Base-by-base conservation (phyloP, 306 rosid species). In the Canavalia gladiata region DNA sequence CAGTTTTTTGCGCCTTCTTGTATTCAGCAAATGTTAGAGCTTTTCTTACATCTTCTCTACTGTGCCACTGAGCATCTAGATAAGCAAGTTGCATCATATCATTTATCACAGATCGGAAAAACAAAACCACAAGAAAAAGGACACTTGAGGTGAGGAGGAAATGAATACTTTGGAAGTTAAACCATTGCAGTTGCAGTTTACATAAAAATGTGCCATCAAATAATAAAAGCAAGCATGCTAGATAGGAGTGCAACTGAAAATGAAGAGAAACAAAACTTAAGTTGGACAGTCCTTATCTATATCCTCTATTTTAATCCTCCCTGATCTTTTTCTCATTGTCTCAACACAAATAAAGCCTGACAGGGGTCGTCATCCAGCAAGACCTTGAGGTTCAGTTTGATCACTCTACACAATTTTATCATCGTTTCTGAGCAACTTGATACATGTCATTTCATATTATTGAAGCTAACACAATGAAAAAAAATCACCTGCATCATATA, bases 41-140 rank as follows among this genome's bases (percentile, higher is more conserved):
- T 84, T 81, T 88, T 74, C 89, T 91, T 52, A 93, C 94, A 54
- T 94, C 97, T 83, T 95, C 98, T 87, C 96, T 89, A 49, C 86
- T 89, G 82, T 89, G 91, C 99, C 92, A 91, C 75, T 78, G 83
- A 42, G 95, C 95, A 74, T 91, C 95, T 89, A 57, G 0, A 39
- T 68, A 45, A 80, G 7, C 35, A 85, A 64, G 57, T 72, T 64
- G 65, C 30, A 79, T 35, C 59, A 49, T 76, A 76, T 76, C 33
- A 82, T 25, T 56, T 37, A 65, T 77, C 73, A 60, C 47, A 50
- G 50, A 65, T 84, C 69, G 29, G 49, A 12, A 13, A 68, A 62
- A 58, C 6, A 80, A 41, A 80, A 9, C 35, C 59, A 6, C 60
- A 34, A 18, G 76, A 39, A 68, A 25, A 8, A 41, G 6, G 8